A percentile compares a stretch with the other conserved stretches of the same genome.
Conservation (phyloP, 345 rosid genomes). For the Mallotus nudiflorus region DNA sequence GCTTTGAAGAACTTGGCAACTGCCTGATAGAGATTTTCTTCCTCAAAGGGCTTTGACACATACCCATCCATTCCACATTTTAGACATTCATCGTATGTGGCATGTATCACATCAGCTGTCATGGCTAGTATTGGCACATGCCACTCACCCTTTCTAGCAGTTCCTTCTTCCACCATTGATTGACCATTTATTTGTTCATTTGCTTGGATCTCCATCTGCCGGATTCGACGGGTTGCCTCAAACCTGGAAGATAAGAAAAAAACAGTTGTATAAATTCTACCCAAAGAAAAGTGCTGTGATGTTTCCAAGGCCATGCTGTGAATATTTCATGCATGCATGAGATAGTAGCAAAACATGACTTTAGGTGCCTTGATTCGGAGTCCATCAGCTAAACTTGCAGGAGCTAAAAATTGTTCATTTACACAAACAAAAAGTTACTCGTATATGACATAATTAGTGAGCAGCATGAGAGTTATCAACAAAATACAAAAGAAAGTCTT, state of each 20-base stretch:
- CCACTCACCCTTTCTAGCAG: slow-evolving; percentile 34
- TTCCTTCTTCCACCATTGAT: slow-evolving; percentile 25
- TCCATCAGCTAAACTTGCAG: background rate
- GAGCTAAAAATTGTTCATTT: background rate
- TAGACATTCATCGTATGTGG: slow-evolving; percentile 80
- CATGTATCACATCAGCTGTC: slow-evolving; percentile 98
- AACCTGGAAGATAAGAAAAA: slow-evolving; percentile 45
- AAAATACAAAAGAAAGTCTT: no score
- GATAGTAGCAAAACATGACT: background rate
- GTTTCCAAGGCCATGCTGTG: background rate
- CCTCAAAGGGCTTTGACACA: slow-evolving; percentile 94
- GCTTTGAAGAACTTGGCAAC: slow-evolving; percentile 77
- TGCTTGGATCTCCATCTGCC: slow-evolving; percentile 71
- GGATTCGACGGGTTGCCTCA: slow-evolving; percentile 80
- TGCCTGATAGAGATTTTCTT: slow-evolving; percentile 85
- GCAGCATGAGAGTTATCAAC: no score
- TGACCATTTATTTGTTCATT: slow-evolving; percentile 47
- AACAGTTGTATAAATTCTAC: background rate
- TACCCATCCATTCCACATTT: slow-evolving; percentile 96
- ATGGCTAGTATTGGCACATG: slow-evolving; percentile 90
- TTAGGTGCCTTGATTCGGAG: no score
- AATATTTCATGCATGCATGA: background rate
- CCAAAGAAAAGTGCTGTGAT: background rate
- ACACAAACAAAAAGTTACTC: no score
- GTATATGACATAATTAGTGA: no score